Base-by-base conservation (phyloP, 495 filamentous ascomycete genomes). In the Staphylotrichum tortipilum region DNA sequence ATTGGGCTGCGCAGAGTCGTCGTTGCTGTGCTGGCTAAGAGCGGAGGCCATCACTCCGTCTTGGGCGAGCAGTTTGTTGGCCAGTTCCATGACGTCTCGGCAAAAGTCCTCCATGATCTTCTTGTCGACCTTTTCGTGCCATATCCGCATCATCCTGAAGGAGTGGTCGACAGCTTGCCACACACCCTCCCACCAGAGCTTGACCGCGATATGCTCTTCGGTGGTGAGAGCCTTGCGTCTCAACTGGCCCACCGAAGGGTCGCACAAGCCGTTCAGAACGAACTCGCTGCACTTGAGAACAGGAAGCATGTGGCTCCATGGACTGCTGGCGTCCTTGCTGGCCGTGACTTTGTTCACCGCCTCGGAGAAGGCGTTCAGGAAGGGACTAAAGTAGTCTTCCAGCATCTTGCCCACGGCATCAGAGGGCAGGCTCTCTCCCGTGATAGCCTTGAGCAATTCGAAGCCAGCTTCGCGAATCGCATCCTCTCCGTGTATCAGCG, bases 11-110 rank as follows among this genome's bases (percentile, higher is more conserved):
- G 62, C 65, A 17, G 62, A 49, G 26, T 76, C 69, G 49, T 66
- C 68, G 41, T 63, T 66, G 47, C 68, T 35, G 15, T 67, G 28
- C 26, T 62, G 61, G 39, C 67, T 68, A 15, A 90, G 67, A 35
- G 85, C 84, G 45, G 79, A 81, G 0, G 84, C 76, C 58, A 95
- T 77, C 33, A 94, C 76, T 44, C 77, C 80, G 68, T 89, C 90
- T 54, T 94, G 81, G 44, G 85, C 81, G 57, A 97, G 86, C 3
- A 95, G 73, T 18, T 78, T 76, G 58, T 95, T 85, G 3, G 89
- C 89, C 57, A 95, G 86, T 54, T 96, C 85, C 74, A 97, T 97
- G 23, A 85, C 83, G 57, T 96, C 88, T 53, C 92, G 80, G 58
- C 87, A 92, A 55, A 97, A 96, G 42, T 97, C 85, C 60, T 85